Evolutionary conservation across 345 rosid species (phyloP).

Genomic region (Eucalyptus marginata): DNA sequence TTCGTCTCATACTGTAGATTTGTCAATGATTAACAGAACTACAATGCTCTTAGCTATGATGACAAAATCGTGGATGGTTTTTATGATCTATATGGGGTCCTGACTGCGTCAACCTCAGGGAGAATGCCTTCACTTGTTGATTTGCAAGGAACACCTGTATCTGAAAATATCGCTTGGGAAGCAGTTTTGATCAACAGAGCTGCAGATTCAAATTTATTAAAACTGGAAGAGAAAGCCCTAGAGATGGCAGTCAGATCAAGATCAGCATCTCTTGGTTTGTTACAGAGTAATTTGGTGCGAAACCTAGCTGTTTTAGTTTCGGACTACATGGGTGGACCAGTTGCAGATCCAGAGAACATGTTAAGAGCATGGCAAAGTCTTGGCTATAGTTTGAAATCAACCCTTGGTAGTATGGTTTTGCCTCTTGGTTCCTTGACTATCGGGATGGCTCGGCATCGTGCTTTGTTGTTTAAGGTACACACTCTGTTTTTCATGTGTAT

Average conservation of each 20-base stretch:
- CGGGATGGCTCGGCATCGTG: conserved; percentile 97
- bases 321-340: conserved; percentile 91
- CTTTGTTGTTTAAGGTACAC: conserved; percentile 80
- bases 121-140: conserved; percentile 83
- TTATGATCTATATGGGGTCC: conserved; percentile 72
- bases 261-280: conserved; percentile 26
- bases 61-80: conserved; percentile 97
- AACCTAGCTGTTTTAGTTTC: conserved; percentile 75
- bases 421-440: conserved; percentile 88
- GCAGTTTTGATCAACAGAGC: conserved; percentile 81
- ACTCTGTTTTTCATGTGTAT: neutral
- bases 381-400: conserved; percentile 63
- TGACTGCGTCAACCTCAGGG: conserved; percentile 37
- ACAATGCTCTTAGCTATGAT: conserved; percentile 86
- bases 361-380: conserved; percentile 68
- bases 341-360: conserved; percentile 60
- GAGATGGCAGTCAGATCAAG: conserved; percentile 53
- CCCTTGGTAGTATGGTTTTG: conserved; percentile 75
- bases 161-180: conserved; percentile 63
- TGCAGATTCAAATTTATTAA: conserved; percentile 60
- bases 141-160: conserved; percentile 64
- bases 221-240: conserved; percentile 71
- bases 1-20: conserved; percentile 47
- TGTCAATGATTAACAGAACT: conserved; percentile 62
- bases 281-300: conserved; percentile 37